Evolutionary conservation across 2,329 filamentous ascomycete genomes (phyloP), one percentile per base, ranked within the genome.

Genomic region (Aureobasidium sp.): DNA sequence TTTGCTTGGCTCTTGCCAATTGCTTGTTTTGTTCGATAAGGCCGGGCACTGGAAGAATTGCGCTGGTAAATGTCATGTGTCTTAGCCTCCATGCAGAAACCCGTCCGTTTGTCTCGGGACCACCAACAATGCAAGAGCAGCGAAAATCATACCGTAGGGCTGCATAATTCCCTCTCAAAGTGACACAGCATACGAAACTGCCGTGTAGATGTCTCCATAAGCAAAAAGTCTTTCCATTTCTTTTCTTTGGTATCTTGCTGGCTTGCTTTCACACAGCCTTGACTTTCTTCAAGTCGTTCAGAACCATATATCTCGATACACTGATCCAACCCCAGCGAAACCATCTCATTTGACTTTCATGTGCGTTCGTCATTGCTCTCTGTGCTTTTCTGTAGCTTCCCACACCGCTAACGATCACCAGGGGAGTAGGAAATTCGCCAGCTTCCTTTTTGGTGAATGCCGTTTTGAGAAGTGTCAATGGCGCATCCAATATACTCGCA

Each of bases 281-380:
- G 73, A 84, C 84, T 69, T 80, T 79, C 70, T 79, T 82, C 75
- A 99, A 72, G 73, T 97, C 92, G 75, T 99, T 99, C 36, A 97
- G 83, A 62, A 91, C 83, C 94, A 99, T 97, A 76, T 97, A 99
- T 64, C 94, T 81, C 69, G 91, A 94, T 62, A 96, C 73, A 0
- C 84, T 82, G 70, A 99, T 96, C 91, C 92, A 99, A 3, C 91
- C 90, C 83, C 91, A 97, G 8, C 94, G 85, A 72, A 97, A 99
- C 94, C 94, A 99, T 39, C 90, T 85, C 94, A 99, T 99, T 81
- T 99, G 94, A 74, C 91, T 97, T 76, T 85, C 81, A 78, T 99
- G 94, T 30, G 90, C 93, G 60, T 82, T 81, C 2, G 89, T 91
- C 94, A 99, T 99, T 34, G 94, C 92, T 60, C 78, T 81, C 77